Evolutionary conservation across 306 rosid genomes (phyloP).

Genomic region (Vigna reflexopilosa): DNA sequence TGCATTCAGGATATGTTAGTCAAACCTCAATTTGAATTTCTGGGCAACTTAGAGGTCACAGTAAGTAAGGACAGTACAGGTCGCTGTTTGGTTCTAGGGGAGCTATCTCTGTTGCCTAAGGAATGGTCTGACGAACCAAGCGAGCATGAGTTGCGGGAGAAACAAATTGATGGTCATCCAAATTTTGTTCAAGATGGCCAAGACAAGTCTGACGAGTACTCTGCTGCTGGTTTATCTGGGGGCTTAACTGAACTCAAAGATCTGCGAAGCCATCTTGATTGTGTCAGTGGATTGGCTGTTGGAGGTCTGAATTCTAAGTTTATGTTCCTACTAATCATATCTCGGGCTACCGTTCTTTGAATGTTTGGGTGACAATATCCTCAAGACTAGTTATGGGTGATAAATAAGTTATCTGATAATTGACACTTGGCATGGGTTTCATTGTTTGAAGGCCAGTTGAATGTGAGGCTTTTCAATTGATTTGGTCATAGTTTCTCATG

Average conservation of each 20-base stretch:
- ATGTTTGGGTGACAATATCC: slow-evolving; percentile 10
- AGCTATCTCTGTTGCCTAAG: slow-evolving; percentile 57
- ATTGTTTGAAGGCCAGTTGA: slow-evolving; percentile 30
- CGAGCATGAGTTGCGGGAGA: slow-evolving; percentile 51
- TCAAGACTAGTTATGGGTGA: slow-evolving; percentile 7
- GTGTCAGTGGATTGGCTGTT: slow-evolving; percentile 75
- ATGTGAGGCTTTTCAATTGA: slow-evolving; percentile 33
- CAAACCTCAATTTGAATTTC: slow-evolving; percentile 58
- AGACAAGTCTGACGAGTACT: slow-evolving; percentile 50
- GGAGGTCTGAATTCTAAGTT: slow-evolving; percentile 70
- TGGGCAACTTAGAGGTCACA: slow-evolving; percentile 52
- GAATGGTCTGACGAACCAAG: slow-evolving; percentile 41
- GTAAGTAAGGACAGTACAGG: slow-evolving; percentile 30
- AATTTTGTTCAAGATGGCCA: slow-evolving; percentile 49
- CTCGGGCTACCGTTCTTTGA: slow-evolving; percentile 6
- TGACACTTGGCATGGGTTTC: slow-evolving; percentile 36
- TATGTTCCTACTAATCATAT: slow-evolving; percentile 29
- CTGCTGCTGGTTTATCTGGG: slow-evolving; percentile 55
- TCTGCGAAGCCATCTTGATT: slow-evolving; percentile 82
- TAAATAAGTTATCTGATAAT: slow-evolving; percentile 34
- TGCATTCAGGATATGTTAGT: slow-evolving; percentile 65
- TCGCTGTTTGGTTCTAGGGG: slow-evolving; percentile 66
- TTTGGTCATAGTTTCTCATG: slow-evolving; percentile 30
- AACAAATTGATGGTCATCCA: slow-evolving; percentile 35
- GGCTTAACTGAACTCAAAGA: slow-evolving; percentile 68